Evolutionary conservation across 75 land plant species (phyloP), one percentile per base, ranked within the genome.

Genomic region (Pseudotsuga menziesii): DNA sequence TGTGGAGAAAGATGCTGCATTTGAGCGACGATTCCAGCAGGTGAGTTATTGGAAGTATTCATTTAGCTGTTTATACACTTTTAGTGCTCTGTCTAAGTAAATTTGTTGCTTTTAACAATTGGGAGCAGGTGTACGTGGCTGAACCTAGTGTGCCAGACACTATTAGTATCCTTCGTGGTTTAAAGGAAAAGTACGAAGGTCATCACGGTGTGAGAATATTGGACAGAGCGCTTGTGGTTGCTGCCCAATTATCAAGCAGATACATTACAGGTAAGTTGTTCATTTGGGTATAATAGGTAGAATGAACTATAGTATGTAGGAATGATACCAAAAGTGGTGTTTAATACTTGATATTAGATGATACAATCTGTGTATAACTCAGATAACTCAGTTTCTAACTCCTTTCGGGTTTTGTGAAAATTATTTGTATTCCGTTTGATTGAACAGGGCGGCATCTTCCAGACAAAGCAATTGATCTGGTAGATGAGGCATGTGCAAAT

Each of bases 1-100:
- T 76, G 99, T 97, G 29, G 99, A 97, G 84, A 97, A 97, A 74
- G 99, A 97, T 90, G 98, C 99, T 8, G 99, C 99, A 7, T 97
- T 97, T 75, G 99, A 97, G 84, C 86, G 99, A 29, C 73, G 99
- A 59, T 97, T 97, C 44, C 99, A 97, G 72, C 97, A 94, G 82
- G 86, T 84, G 39, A 26, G 67, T 25, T 56, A 41, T 58, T 76
- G 9, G 41, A 22, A n/a, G 17, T 1, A 58, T 11, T 35, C 26
- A 63, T 36, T 64, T 64, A 4, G 22, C n/a, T 17, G 72, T 26
- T 59, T 75, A 23, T 3, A 41, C 11, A 6, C 20, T 52, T 19
- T 19, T 60, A 60, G 23, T 20, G 20, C 22, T 60, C 61, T 22
- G 3, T 20, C 23, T 22, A 4, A 19, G 7, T 22, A 60, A 20